phyloP scores from a whole-genome alignment of 2,329 filamentous ascomycete species.

The Lachnellula cervina region DNA sequence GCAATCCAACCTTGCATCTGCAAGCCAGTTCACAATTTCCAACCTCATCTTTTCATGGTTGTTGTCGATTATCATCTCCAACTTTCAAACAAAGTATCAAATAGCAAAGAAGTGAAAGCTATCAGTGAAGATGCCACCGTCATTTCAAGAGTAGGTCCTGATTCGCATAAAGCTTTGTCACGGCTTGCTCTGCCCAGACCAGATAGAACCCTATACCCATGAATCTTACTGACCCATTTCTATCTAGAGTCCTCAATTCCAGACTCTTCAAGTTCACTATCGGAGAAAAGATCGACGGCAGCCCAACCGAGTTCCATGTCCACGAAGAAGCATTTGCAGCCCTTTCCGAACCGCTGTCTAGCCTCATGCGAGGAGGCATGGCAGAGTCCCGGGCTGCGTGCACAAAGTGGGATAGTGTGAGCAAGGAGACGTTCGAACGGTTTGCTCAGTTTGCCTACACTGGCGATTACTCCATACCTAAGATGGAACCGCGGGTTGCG shows the following conservation, averaged over 20 bases:
- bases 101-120: no score
- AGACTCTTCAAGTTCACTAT: conserved; percentile 19
- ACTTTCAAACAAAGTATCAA: no score
- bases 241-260: conserved; percentile 20
- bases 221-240: no score
- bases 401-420: conserved; percentile 14
- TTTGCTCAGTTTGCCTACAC: conserved; percentile 24
- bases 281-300: conserved; percentile 14
- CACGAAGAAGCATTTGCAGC: conserved; percentile 20
- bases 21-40: no score
- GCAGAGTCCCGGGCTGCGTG: conserved; percentile 4
- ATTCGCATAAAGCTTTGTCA: no score
- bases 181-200: no score
- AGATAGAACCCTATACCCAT: no score
- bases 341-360: conserved; percentile 13
- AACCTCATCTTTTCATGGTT: no score
- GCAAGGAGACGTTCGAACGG: conserved; percentile 18
- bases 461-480: conserved; percentile 19
- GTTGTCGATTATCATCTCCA: no score
- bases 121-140: no score
- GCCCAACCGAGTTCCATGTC: conserved; percentile 11
- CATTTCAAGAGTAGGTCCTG: no score
- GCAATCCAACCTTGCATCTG: no score
- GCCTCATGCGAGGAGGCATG: conserved; percentile 9
- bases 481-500: conserved; percentile 1